Base-by-base conservation (phyloP, 176 grass and related monocot genomes). In the Juncus inflexus region DNA sequence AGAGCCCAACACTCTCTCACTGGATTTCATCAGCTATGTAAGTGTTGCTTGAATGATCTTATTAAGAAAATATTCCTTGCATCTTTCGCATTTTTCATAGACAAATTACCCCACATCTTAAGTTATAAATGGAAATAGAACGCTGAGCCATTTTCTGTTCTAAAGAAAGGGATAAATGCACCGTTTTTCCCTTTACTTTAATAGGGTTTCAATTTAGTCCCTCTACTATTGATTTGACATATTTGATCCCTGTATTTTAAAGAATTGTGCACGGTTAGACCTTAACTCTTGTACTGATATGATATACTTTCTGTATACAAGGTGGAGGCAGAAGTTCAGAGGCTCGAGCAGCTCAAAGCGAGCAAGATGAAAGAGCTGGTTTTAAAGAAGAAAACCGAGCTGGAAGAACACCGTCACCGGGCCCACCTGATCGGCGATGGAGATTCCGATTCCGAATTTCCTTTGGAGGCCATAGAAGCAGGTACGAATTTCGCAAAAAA, bases 301-400 rank as follows among this genome's bases (percentile, higher is more conserved):
- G 4, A 47, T 6, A 47, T 55, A 60, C 55, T 42, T 57, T 58
- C n/a, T 3, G 19, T 28, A 59, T 47, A 79, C 66, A 74, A 92
- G 89, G 84, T 87, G 49, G 75, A 77, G 67, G 84, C 80, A 58
- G 81, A 92, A 71, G 89, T 87, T 45, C 37, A 39, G 63, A 79
- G 81, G 67, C 89, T 92, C 55, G 84, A 87, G 61, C 81, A 84
- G 35, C 66, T 87, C 19, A 92, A 92, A 79, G 47, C 60, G 40
- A 87, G 81, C 75, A 87, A 79, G 70, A 92, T 87, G 89, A 92
- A 87, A 60, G 81, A 87, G 13, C 50, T 87, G 7, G 81, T 92
- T 55, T 65, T 92, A 28, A 92, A 87, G 47, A 92, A 92, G 71
- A 87, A 84, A 76, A 77, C 78, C 36, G 89, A 92, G 74, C 54